Base-by-base conservation (phyloP, 306 rosid species). In the Quercus wislizeni region DNA sequence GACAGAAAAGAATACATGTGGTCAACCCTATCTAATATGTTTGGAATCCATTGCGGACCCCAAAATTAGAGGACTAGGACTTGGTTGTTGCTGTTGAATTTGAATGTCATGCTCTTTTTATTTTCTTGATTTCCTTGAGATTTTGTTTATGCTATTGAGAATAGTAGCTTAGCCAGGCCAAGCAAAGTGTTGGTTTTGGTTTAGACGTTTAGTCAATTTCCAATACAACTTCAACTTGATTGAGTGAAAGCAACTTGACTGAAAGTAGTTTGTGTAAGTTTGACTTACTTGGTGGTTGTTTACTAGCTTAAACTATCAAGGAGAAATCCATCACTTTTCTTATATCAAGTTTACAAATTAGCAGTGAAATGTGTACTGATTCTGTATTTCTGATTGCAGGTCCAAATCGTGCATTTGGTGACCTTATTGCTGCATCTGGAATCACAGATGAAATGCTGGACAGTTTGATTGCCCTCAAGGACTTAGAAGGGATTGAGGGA, bases 361-460 rank as follows among this genome's bases (percentile, higher is more conserved):
- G 14, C 10, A 64, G 14, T 17, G 31, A 69, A 25, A 25, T 12
- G 62, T 51, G 28, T 55, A 9, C 57, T 70, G n/a, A 59, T 55
- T 55, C 2, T 51, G 25, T 59, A 1, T 59, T 65, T 74, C 64
- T n/a, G 18, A 57, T 79, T 86, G 64, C 87, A 92, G 99, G 99
- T 65, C 95, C 96, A 38, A 80, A 88, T 74, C 94, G 90, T 38
- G 92, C 94, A 35, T 95, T 95, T 79, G 99, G 99, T 41, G 99
- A 92, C 72, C 85, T 95, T 76, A 85, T 95, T 86, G 88, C 94
- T 76, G 89, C 93, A 73, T 95, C 99, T 55, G 99, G 99, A 73
- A 90, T 95, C 88, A 92, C 97, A 12, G 97, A 92, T 79, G 97
- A 87, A 43, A 92, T 95, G 97, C 88, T 95, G 74, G 97, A 95